Evolutionary conservation across 768 basidiomycete species (phyloP), one percentile per base, ranked within the genome.

Genomic region (Phlebiopsis flavidoalba): DNA sequence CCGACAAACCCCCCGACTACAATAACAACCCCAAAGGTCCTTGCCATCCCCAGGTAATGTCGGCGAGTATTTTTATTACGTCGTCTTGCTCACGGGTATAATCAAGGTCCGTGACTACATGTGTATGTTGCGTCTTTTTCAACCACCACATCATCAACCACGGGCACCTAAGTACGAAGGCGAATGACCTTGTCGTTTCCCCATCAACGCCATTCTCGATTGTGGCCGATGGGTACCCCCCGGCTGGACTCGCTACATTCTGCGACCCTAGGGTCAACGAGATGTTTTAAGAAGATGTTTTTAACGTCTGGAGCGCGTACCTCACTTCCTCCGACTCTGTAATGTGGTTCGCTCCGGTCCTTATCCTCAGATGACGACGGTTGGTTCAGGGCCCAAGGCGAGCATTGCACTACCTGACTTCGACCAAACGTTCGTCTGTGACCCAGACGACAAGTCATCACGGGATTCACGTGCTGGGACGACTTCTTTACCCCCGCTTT

Each of bases 401-500:
- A 47, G 57, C 36, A 69, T 70, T 19, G 61, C 50, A 15, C 33
- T 65, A 26, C 58, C 63, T 6, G 31, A 66, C 52, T 59, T 61
- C 47, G 54, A 59, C 5, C 61, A 76, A 12, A 72, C 73, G 21
- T 83, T 73, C 65, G 65, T 73, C 11, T 80, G 76, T 59, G 70
- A 82, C 57, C 77, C 80, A 0, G 60, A 65, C 0, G 69, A 69
- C 0, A 63, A 70, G n/a, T 64, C n/a, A 82, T 60, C 70, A 77
- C 61, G 85, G n/a, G 86, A 0, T 83, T 71, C 68, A 69, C 7
- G 0, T 78, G 77, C 53, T 83, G 72, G 82, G 84, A 85, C 58
- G 75, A 80, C 63, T 85, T 84, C 74, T 88, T 88, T 68, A 78
- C 72, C 21, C 68, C 84, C 0, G 60, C 63, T 4, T 76, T 83